Evolutionary conservation across 2,329 filamentous ascomycete species (phyloP).

Genomic region (Monosporascus ibericus): DNA sequence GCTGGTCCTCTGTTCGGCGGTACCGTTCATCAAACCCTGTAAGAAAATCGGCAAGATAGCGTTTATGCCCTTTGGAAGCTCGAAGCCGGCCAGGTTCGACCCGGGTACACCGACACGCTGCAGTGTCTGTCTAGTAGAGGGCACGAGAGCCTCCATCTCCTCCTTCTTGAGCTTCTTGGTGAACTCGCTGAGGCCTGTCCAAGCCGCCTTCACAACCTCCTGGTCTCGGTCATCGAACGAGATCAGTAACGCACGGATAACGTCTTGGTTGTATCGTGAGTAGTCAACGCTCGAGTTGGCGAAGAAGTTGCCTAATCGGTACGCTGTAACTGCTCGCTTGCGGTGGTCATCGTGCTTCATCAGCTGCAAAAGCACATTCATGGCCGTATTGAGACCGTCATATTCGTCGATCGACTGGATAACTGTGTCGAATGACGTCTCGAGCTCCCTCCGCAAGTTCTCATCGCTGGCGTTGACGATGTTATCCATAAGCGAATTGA

Average conservation of each 20-base stretch:
- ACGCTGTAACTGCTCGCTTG: slow-evolving; percentile 70
- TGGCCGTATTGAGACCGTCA: slow-evolving; percentile 89
- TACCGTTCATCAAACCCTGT: slow-evolving; percentile 96
- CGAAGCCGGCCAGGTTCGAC: slow-evolving; percentile 78
- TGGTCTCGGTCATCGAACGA: slow-evolving; percentile 84
- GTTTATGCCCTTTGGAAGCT: slow-evolving; percentile 92
- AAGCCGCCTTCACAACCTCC: slow-evolving; percentile 82
- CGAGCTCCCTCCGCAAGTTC: slow-evolving; percentile 65
- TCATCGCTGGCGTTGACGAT: slow-evolving; percentile 74
- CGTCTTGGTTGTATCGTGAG: slow-evolving; percentile 91
- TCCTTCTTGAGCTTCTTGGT: slow-evolving; percentile 90
- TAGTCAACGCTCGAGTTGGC: slow-evolving; percentile 75
- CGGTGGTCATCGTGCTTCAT: slow-evolving; percentile 90
- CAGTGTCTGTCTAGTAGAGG: slow-evolving; percentile 78
- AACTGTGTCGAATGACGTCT: slow-evolving; percentile 79
- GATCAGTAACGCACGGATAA: slow-evolving; percentile 83
- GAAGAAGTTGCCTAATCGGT: slow-evolving; percentile 84
- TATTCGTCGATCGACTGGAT: slow-evolving; percentile 91
- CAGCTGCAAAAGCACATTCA: slow-evolving; percentile 85
- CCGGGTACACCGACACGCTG: slow-evolving; percentile 86
- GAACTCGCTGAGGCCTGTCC: slow-evolving; percentile 79
- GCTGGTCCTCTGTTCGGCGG: slow-evolving; percentile 83
- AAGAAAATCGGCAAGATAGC: slow-evolving; percentile 94
- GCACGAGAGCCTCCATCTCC: slow-evolving; percentile 91
- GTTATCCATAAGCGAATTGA: slow-evolving; percentile 92